Base-by-base conservation (phyloP, 257 asterid genomes). In the Cynanchum wilfordii region DNA sequence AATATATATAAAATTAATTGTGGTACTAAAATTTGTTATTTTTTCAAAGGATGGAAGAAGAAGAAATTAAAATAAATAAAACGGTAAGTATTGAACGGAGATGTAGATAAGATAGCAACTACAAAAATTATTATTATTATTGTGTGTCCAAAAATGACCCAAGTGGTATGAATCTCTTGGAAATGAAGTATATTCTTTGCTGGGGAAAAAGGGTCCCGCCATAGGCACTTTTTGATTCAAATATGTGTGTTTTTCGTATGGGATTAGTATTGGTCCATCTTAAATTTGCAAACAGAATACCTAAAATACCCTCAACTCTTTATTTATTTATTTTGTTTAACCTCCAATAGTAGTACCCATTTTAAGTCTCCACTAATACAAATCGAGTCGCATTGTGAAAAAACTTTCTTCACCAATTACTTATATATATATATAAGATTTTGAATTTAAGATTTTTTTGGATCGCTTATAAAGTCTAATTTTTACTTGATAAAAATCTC, bases 131-230 rank as follows among this genome's bases (percentile, higher is more conserved):
- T 70, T 69, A 29, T 33, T 72, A 0, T 13, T 1, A 78, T 20
- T 49, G 19, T 81, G 89, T 89, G 93, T 81, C 80, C 74, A 24
- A 72, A 66, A 79, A 52, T 30, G 52, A 17, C 80, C 86, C 88
- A 87, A 60, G 85, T 83, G 93, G 47, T 11, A 17, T 24, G 59
- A 54, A 27, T 4, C 69, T 44, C 0, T 45, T 68, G 84, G 73
- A 33, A 47, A 67, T 59, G 49, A 66, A 66, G 76, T 66, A 76
- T 80, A 75, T 75, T 84, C 89, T 83, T 57, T 42, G 1, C 13
- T 57, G 27, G 19, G 5, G n/a, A 42, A 8, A 42, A 42, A 7
- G 47, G 79, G 87, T 45, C 86, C 84, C 82, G 55, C 55, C 45
- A n/a, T 20, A 62, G n/a, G n/a, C 68, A 5, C 77, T 59, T 65